phyloP scores from a whole-genome alignment of 2,329 filamentous ascomycete species.

The Cladophialophora exuberans region DNA sequence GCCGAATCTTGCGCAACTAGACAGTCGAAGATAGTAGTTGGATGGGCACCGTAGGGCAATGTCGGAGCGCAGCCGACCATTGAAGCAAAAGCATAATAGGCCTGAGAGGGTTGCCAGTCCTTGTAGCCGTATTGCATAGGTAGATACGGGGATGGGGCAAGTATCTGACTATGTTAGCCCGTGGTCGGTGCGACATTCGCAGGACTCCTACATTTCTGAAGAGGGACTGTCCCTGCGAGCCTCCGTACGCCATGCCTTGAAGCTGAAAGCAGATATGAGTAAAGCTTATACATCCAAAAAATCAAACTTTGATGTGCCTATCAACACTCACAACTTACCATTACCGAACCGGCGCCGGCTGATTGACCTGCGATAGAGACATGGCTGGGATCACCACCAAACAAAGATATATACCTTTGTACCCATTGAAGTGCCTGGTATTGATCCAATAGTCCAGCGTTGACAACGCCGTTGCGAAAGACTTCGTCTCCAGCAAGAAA shows the following conservation, averaged over 20 bases:
- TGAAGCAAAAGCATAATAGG: constrained; percentile 52
- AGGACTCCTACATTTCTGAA: constrained; percentile 40
- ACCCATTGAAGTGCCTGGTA: constrained; percentile 65
- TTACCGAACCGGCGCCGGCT: constrained; percentile 56
- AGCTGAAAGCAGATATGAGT: constrained; percentile 52
- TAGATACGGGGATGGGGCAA: constrained; percentile 55
- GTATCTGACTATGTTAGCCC: constrained; percentile 31
- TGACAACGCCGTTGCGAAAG: constrained; percentile 59
- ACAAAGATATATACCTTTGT: constrained; percentile 58
- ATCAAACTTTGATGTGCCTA: background rate
- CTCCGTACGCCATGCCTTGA: constrained; percentile 58
- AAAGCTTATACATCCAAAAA: background rate
- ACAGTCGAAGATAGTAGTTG: constrained; percentile 47
- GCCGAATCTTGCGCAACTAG: constrained; percentile 42
- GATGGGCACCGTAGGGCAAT: constrained; percentile 35
- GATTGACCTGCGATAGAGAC: constrained; percentile 57
- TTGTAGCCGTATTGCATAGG: constrained; percentile 58
- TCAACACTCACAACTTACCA: constrained; percentile 1
- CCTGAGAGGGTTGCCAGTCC: constrained; percentile 48
- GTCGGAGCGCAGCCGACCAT: constrained; percentile 45
- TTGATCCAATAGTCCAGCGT: constrained; percentile 68
- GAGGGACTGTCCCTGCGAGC: constrained; percentile 40
- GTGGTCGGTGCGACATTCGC: background rate
- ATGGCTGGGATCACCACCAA: constrained; percentile 55
- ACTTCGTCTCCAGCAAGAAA: constrained; percentile 59